phyloP scores from a whole-genome alignment of 2,329 filamentous ascomycete genomes.

The Cladosporium sp. region DNA sequence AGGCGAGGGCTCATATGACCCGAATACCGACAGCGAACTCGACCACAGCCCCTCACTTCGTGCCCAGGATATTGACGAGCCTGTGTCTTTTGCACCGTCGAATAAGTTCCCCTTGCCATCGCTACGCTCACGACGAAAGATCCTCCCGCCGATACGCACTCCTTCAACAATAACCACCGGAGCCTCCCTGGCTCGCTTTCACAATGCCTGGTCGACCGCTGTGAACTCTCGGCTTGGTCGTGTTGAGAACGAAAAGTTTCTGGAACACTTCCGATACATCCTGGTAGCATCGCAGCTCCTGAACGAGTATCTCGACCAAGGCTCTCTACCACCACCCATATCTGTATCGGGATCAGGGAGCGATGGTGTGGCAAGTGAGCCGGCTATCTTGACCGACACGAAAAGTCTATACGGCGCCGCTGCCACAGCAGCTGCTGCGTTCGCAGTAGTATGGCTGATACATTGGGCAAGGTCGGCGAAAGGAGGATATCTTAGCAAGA shows the following conservation, averaged over 20 bases:
- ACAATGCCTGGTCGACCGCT: conserved; percentile 56
- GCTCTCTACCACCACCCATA: conserved; percentile 40
- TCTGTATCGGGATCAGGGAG: conserved; percentile 24
- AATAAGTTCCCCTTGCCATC: conserved; percentile 6
- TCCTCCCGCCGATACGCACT: conserved; percentile 25
- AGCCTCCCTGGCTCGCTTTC: conserved; percentile 32
- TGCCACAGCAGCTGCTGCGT: conserved; percentile 64
- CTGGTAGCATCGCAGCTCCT: conserved; percentile 90
- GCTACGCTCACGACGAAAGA: conserved; percentile 12
- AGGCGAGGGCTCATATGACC: conserved; percentile 38
- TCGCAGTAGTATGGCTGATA: conserved; percentile 66
- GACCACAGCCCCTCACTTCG: conserved; percentile 21
- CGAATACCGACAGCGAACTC: conserved; percentile 26
- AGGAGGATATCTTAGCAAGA: conserved; percentile 57
- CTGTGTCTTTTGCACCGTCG: conserved; percentile 19
- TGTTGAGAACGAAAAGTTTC: conserved; percentile 78
- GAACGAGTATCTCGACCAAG: conserved; percentile 61
- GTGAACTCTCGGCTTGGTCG: conserved; percentile 73
- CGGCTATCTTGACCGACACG: conserved; percentile 37
- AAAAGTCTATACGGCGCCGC: conserved; percentile 67
- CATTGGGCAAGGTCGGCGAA: conserved; percentile 66
- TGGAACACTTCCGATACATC: conserved; percentile 91
- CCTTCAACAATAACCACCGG: not conserved
- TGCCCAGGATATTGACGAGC: not conserved
- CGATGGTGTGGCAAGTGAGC: conserved; percentile 29